phyloP scores from a whole-genome alignment of 495 filamentous ascomycete genomes.

The Glonium stellatum region DNA sequence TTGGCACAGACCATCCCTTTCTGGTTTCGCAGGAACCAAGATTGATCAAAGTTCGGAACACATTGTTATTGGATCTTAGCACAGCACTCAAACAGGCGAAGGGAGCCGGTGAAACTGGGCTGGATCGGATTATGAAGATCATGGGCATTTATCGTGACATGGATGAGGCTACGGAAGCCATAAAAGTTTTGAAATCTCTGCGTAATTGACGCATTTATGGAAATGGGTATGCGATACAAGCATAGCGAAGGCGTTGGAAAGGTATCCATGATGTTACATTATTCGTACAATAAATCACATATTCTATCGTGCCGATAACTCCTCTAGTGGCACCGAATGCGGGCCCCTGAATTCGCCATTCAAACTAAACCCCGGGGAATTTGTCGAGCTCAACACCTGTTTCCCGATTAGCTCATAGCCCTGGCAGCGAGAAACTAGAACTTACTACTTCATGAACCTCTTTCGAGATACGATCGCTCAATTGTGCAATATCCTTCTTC shows the following conservation, averaged over 20 bases:
- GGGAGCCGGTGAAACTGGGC: constrained; percentile 46
- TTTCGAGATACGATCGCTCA: constrained; percentile 71
- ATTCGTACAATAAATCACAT: constrained; percentile 38
- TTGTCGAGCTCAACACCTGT: constrained; percentile 77
- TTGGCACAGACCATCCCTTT: constrained; percentile 60
- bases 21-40: constrained; percentile 51
- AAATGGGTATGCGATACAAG: constrained; percentile 8
- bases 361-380: constrained; percentile 78
- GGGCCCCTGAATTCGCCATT: constrained; percentile 65
- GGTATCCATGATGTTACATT: constrained; percentile 12
- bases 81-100: constrained; percentile 69
- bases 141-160: constrained; percentile 71
- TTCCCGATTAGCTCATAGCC: constrained; percentile 6
- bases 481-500: constrained; percentile 62
- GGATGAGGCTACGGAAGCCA: constrained; percentile 64
- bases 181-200: constrained; percentile 55
- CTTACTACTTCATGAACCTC: constrained; percentile 80
- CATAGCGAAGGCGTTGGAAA: constrained; percentile 32
- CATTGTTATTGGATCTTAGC: constrained; percentile 74
- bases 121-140: constrained; percentile 57
- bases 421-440: constrained; percentile 1
- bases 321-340: constrained; percentile 47
- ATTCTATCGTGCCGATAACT: constrained; percentile 40
- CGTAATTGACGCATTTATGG: constrained; percentile 39
- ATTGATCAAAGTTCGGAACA: constrained; percentile 58